Conservation (phyloP, 1,139 yeast species). For the Meyerozyma sp. region DNA sequence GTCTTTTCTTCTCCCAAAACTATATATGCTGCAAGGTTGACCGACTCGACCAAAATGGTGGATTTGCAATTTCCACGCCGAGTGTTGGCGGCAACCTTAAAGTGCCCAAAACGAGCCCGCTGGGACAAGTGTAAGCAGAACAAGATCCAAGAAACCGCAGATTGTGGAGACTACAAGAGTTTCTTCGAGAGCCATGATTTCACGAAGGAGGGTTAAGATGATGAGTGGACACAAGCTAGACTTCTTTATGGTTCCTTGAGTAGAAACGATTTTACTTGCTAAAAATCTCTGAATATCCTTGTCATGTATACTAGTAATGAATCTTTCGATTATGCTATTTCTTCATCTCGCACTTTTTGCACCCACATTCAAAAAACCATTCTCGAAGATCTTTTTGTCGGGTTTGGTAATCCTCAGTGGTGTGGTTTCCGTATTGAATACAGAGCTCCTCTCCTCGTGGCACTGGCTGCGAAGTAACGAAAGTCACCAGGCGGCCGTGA, state of each 20-base stretch:
- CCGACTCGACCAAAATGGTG: constrained; percentile 23
- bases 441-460: constrained; percentile 47
- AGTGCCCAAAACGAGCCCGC: constrained; percentile 53
- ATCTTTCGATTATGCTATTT: background rate
- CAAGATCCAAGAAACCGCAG: constrained; percentile 50
- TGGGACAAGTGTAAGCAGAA: constrained; percentile 76
- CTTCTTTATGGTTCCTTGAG: too few species aligned
- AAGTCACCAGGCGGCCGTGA: constrained; percentile 14
- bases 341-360: constrained; percentile 38
- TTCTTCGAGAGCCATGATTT: constrained; percentile 45
- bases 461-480: constrained; percentile 26
- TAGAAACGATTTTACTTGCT: too few species aligned
- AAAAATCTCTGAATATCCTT: background rate
- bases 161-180: constrained; percentile 53
- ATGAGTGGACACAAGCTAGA: too few species aligned
- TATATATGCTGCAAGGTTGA: constrained; percentile 20
- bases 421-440: constrained; percentile 56
- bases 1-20: constrained; percentile 15
- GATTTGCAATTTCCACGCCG: constrained; percentile 80
- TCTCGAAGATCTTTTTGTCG: constrained; percentile 42
- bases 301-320: background rate
- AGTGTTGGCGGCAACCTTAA: constrained; percentile 58
- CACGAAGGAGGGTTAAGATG: constrained; percentile 8
- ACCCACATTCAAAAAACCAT: constrained; percentile 62
- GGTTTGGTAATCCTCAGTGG: constrained; percentile 33